Base-by-base conservation (phyloP, 2,329 filamentous ascomycete species). In the Dactylellina leptospora region DNA sequence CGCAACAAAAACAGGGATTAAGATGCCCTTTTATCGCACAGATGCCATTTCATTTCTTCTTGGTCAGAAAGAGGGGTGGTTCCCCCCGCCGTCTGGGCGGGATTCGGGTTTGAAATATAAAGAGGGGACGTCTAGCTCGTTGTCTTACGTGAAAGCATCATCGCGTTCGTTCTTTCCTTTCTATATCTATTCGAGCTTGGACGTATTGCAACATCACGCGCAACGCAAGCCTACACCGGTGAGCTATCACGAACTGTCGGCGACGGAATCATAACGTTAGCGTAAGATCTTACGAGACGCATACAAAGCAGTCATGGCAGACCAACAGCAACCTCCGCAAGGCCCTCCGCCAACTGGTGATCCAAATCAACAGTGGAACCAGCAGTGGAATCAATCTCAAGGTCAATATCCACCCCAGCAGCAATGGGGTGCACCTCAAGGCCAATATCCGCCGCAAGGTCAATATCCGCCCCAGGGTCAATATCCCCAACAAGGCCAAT, bases 301-400 rank as follows among this genome's bases (percentile, higher is more conserved):
- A 58, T 44, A 30, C 13, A 48, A 25, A 48, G 9, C 48, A 27
- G 38, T 48, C 20, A 36, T 33, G 48, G 30, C 48, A 10, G 48
- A 48, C 45, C 48, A 63, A 1, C 58, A 62, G n/a, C 33, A 40
- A 25, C 55, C 55, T 44, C 30, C 59, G 22, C 42, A 23, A 18
- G 47, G 47, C 9, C 60, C 50, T 20, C 48, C 38, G 13, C 59
- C 59, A 8, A 28, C 59, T 16, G 50, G 59, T 22, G 40, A 63
- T 23, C 30, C 53, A n/a, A 50, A 55, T 20, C 61, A 66, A 44
- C 59, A 53, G 13, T 50, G 36, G 30, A 38, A 42, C 3, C 60
- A 63, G 23, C 60, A 64, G 50, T 55, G 48, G 47, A 47, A 47
- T 20, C 45, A 59, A 13, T 53, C 30, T 33, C 53, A 56, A 53